Percentiles rank a stretch among this genome's conserved stretches.
These are phyloP conservation scores for Elongisporangium prolatum DNA, from an alignment of 352 stramenopile genomes.

Conservation along the genomic window DNA sequence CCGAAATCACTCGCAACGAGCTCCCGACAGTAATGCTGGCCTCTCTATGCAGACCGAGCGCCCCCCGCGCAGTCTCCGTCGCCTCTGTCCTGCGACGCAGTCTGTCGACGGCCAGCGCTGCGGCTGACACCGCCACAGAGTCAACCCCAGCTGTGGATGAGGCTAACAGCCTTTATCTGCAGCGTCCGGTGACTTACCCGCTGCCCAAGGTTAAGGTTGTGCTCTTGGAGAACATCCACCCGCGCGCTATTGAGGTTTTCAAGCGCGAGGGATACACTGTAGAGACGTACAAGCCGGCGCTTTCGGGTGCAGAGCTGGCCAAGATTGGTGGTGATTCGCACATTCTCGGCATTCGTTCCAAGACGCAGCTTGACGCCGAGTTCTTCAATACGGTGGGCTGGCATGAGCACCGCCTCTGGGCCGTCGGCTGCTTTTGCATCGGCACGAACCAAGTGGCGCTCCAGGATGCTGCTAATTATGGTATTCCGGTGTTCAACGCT, in stretches of 20 bases:
- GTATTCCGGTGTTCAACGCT: constrained; percentile 82
- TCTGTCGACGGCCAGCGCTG: constrained; percentile 6
- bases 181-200: constrained; percentile 69
- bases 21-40: neutral
- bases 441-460: constrained; percentile 81
- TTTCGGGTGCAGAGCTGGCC: constrained; percentile 71
- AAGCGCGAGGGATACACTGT: constrained; percentile 72
- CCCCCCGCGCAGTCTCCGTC: neutral
- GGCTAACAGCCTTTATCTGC: constrained; percentile 32
- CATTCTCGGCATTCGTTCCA: constrained; percentile 78
- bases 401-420: constrained; percentile 77
- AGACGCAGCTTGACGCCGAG: constrained; percentile 71
- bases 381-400: constrained; percentile 78
- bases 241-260: constrained; percentile 68
- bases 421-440: constrained; percentile 81
- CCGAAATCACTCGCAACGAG: neutral
- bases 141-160: constrained; percentile 10
- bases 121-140: constrained; percentile 3
- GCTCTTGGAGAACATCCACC: constrained; percentile 82
- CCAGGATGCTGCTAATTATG: constrained; percentile 40
- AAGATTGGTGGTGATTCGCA: constrained; percentile 68
- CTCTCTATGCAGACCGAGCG: neutral
- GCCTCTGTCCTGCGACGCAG: constrained; percentile 1
- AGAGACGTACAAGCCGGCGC: constrained; percentile 71
- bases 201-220: constrained; percentile 83